A percentile compares a stretch with the other conserved stretches of the same genome.
Conservation (phyloP, 371 early-diverging fungal genomes). For the Syncephalis fuscata region DNA sequence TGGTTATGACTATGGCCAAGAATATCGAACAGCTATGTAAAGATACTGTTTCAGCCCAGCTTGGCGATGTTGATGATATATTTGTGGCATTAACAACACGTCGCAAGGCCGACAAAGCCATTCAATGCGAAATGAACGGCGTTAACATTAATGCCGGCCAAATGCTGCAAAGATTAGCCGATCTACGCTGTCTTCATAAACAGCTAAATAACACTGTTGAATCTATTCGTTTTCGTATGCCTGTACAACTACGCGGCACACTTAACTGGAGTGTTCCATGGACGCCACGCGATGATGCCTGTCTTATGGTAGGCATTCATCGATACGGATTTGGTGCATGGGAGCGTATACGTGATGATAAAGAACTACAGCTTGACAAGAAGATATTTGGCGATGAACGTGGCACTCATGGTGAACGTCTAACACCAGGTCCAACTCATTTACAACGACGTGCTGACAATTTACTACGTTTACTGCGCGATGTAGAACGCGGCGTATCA, state of each 20-base stretch:
- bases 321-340: constrained; percentile 90
- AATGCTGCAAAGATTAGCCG: constrained; percentile 42
- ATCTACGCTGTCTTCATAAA: constrained; percentile 5
- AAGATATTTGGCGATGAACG: too few species aligned
- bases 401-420: too few species aligned
- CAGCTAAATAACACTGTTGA: too few species aligned
- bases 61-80: constrained; percentile 13
- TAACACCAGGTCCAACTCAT: too few species aligned
- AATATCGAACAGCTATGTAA: constrained; percentile 59
- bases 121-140: constrained; percentile 57
- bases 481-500: too few species aligned
- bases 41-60: constrained; percentile 16
- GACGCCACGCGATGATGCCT: constrained; percentile 89
- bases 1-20: constrained; percentile 30
- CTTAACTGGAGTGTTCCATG: constrained; percentile 77
- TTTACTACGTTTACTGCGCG: background rate
- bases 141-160: constrained; percentile 72
- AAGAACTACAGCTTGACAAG: too few species aligned
- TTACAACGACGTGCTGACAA: background rate
- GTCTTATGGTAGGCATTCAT: constrained; percentile 86
- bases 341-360: constrained; percentile 70
- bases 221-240: constrained; percentile 1
- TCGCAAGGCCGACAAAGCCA: constrained; percentile 47
- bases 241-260: constrained; percentile 57
- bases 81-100: too few species aligned